phyloP scores from a whole-genome alignment of 2,329 filamentous ascomycete genomes.

The Talaromyces sp. region DNA sequence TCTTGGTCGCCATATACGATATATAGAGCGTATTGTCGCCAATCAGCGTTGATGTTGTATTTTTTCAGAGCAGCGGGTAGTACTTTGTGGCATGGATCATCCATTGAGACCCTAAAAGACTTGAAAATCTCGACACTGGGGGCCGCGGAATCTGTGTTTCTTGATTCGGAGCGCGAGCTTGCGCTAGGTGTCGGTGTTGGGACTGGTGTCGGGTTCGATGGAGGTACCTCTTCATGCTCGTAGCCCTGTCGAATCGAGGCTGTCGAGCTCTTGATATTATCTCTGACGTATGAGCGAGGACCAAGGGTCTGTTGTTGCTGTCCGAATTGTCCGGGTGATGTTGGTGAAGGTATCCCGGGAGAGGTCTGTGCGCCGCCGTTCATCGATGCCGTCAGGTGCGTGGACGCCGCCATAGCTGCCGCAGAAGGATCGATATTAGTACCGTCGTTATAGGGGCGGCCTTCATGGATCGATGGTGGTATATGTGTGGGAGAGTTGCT shows the following conservation, averaged over 20 bases:
- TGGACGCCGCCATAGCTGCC: constrained; percentile 66
- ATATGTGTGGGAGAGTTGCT: constrained; percentile 68
- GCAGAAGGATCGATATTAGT: constrained; percentile 63
- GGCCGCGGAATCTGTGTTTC: constrained; percentile 27
- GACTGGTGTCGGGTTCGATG: constrained; percentile 30
- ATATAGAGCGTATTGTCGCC: constrained; percentile 95
- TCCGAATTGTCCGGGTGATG: constrained; percentile 40
- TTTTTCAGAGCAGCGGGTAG: constrained; percentile 92
- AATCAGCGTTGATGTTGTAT: constrained; percentile 97
- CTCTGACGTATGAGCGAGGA: constrained; percentile 42
- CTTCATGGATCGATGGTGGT: constrained; percentile 58
- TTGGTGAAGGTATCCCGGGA: constrained; percentile 48
- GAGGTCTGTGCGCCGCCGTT: constrained; percentile 58
- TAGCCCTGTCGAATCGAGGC: constrained; percentile 30
- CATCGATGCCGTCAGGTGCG: constrained; percentile 63
- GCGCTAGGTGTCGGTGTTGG: constrained; percentile 29
- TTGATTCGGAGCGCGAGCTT: constrained; percentile 12
- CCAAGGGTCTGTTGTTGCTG: constrained; percentile 45
- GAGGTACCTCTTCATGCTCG: constrained; percentile 37
- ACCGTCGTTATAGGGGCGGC: constrained; percentile 53
- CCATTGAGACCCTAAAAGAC: constrained; percentile 94
- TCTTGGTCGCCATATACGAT: constrained; percentile 99
- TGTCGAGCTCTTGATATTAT: constrained; percentile 25
- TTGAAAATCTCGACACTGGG: constrained; percentile 90
- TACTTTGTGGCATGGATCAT: constrained; percentile 96